These are phyloP conservation scores for Pinus albicaulis DNA, from an alignment of 75 land plant species.

Conservation along the genomic window DNA sequence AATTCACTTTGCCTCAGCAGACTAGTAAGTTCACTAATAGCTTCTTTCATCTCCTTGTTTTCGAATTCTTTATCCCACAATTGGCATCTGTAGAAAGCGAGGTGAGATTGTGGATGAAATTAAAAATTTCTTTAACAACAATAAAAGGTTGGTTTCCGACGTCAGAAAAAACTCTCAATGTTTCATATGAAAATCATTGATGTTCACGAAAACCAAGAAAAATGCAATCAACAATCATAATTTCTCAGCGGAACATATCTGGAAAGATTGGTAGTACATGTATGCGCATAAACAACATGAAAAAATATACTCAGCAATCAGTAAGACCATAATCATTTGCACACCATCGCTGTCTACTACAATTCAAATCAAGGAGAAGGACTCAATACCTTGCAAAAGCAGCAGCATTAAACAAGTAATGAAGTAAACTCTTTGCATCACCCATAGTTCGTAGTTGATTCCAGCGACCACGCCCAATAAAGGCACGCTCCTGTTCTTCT, in stretches of 20 bases:
- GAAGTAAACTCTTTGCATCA: constrained; percentile 85
- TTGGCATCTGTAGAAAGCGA: constrained; percentile 59
- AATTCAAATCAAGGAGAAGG: background rate
- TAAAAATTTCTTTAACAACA: background rate
- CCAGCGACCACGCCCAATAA: constrained; percentile 88
- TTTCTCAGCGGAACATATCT: background rate
- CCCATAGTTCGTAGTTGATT: constrained; percentile 89
- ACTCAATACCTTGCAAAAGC: constrained; percentile 67
- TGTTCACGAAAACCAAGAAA: background rate
- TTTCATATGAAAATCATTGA: background rate
- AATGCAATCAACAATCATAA: background rate
- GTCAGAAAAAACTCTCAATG: background rate
- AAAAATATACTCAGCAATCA: background rate
- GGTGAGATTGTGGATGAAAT: background rate
- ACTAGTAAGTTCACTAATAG: constrained; percentile 72
- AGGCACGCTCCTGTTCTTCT: constrained; percentile 83
- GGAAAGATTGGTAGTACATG: background rate
- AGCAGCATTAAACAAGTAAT: constrained; percentile 71
- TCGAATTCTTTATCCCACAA: constrained; percentile 73
- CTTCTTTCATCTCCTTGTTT: constrained; percentile 83
- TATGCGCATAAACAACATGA: background rate
- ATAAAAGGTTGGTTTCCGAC: background rate
- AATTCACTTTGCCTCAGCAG: constrained; percentile 72
- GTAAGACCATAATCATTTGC: background rate
- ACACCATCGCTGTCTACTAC: background rate